Conservation (phyloP, 768 basidiomycete species). For the Daedaleopsis sinensis region DNA sequence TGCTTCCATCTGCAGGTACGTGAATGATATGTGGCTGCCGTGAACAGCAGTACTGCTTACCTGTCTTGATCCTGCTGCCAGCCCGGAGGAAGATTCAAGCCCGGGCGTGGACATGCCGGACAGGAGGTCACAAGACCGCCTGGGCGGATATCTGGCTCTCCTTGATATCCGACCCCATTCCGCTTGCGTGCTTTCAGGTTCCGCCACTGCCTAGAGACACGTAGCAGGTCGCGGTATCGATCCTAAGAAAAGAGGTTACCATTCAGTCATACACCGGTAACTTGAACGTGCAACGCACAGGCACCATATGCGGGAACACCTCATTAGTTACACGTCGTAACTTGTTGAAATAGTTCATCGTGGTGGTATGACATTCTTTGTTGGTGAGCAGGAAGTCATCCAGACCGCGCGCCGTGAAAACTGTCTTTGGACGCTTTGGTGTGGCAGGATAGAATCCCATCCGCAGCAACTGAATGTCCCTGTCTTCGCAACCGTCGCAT, state of each 20-base stretch:
- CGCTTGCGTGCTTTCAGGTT: not conserved
- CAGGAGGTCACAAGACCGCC: not conserved
- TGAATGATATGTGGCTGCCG: not conserved
- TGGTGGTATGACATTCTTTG: not conserved
- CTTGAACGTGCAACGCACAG: not conserved
- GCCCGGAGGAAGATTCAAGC: constrained; percentile 1
- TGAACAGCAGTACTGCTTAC: no score
- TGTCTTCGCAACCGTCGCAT: not conserved
- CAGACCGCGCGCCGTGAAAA: not conserved
- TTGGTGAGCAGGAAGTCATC: not conserved
- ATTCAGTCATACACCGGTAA: no score
- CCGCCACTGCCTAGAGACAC: not conserved
- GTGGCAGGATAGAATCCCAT: not conserved
- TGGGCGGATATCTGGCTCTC: not conserved
- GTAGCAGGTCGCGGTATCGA: not conserved
- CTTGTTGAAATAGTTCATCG: not conserved
- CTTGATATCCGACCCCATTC: no score
- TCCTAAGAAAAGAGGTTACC: no score
- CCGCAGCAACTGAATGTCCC: not conserved
- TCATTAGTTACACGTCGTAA: not conserved
- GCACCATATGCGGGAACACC: not conserved
- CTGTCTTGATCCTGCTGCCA: constrained; percentile 1
- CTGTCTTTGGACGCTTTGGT: not conserved
- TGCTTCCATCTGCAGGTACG: no score
- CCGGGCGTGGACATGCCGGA: constrained; percentile 11